A percentile compares a stretch with the other conserved stretches of the same genome.
Conservation (phyloP, 169 alveolate species). For the Cyclospora cayetanensis region DNA sequence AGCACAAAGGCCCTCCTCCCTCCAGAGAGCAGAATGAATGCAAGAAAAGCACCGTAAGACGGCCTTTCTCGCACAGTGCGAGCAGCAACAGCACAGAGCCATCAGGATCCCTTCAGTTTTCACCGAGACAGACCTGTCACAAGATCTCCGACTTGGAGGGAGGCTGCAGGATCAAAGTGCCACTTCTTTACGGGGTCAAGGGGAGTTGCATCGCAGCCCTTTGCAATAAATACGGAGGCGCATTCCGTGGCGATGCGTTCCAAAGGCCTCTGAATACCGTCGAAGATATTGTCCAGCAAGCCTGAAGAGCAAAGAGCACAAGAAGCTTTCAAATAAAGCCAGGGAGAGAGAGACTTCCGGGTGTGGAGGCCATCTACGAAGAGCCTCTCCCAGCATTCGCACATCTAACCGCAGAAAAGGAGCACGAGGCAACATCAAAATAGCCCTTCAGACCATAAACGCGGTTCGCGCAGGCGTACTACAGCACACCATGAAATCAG, state of each 20-base stretch:
- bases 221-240: slow-evolving; percentile 93
- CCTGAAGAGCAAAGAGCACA: background rate
- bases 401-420: too few species aligned
- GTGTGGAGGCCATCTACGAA: too few species aligned
- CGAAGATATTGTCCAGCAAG: slow-evolving; percentile 95
- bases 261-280: slow-evolving; percentile 99
- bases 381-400: too few species aligned
- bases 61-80: too few species aligned
- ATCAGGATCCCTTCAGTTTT: too few species aligned
- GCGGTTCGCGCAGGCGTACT: background rate
- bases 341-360: too few species aligned
- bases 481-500: too few species aligned
- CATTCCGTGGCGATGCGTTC: slow-evolving; percentile 92
- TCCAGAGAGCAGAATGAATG: too few species aligned
- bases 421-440: background rate
- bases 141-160: slow-evolving; percentile 92
- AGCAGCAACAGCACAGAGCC: too few species aligned
- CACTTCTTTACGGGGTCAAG: slow-evolving; percentile 93
- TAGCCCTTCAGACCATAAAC: background rate
- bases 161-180: slow-evolving; percentile 92
- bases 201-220: slow-evolving; percentile 96
- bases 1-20: too few species aligned
- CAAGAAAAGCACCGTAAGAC: too few species aligned
- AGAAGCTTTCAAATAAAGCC: background rate
- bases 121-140: too few species aligned